Conservation (phyloP, 2,329 filamentous ascomycete genomes). For the Endocalyx cinctus region DNA sequence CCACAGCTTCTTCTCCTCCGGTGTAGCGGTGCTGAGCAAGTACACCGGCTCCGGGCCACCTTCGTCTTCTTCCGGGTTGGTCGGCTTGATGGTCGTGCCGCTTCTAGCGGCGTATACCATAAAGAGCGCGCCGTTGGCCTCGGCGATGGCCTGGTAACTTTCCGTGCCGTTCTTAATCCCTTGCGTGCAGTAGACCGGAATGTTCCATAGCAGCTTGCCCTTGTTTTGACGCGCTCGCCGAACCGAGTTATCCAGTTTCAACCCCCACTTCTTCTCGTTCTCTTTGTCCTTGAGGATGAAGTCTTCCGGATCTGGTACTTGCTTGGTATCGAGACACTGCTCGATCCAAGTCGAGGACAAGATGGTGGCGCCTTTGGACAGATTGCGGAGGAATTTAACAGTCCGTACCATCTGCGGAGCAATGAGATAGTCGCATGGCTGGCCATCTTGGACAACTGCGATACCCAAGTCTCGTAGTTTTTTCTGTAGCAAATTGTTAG, state of each 20-base stretch:
- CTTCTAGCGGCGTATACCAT: constrained; percentile 71
- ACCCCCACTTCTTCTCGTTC: constrained; percentile 65
- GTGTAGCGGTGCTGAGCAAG: constrained; percentile 65
- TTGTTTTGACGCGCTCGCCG: constrained; percentile 70
- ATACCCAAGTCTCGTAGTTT: constrained; percentile 82
- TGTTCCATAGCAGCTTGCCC: constrained; percentile 67
- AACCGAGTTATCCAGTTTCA: constrained; percentile 65
- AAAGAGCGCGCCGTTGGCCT: constrained; percentile 83
- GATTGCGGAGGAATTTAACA: constrained; percentile 84
- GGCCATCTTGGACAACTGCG: constrained; percentile 69
- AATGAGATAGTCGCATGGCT: constrained; percentile 77
- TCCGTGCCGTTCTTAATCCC: constrained; percentile 76
- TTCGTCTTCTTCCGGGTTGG: constrained; percentile 57
- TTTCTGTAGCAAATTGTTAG: constrained; percentile 47
- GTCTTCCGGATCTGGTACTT: constrained; percentile 58
- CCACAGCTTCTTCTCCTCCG: constrained; percentile 72
- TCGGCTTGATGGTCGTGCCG: constrained; percentile 62
- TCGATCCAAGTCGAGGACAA: constrained; percentile 77
- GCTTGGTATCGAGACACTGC: constrained; percentile 64
- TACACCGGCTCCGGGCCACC: constrained; percentile 70
- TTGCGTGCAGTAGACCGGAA: constrained; percentile 80
- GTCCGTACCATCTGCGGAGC: constrained; percentile 85
- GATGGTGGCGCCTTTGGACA: constrained; percentile 75
- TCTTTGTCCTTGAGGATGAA: constrained; percentile 67
- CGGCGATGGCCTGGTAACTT: constrained; percentile 79